These are phyloP conservation scores for Heritiera fomes DNA, from an alignment of 345 rosid genomes.

Conservation along the genomic window DNA sequence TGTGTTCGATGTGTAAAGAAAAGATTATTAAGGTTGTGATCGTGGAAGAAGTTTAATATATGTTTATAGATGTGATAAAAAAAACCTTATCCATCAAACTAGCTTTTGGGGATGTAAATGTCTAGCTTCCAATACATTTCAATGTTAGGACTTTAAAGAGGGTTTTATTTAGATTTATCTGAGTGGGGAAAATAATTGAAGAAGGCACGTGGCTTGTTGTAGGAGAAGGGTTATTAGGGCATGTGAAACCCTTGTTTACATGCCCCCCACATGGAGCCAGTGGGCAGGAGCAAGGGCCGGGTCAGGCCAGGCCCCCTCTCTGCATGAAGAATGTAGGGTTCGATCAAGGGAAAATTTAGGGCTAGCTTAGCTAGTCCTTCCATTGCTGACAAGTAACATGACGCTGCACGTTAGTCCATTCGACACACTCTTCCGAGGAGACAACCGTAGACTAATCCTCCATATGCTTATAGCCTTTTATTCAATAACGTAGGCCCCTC, in stretches of 20 bases:
- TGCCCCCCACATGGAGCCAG: slow-evolving; percentile 41
- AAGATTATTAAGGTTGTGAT: no score
- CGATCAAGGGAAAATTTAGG: slow-evolving; percentile 26
- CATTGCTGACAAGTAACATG: slow-evolving; percentile 51
- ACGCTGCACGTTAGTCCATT: slow-evolving; percentile 55
- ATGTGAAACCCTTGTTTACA: slow-evolving; percentile 49
- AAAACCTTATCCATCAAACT: no score
- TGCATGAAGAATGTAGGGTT: slow-evolving; percentile 15
- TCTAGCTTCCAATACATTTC: no score
- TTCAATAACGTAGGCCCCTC: slow-evolving; percentile 37
- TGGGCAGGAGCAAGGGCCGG: neutral
- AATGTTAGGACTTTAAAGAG: neutral
- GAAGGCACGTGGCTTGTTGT: slow-evolving; percentile 55
- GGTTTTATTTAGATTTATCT: neutral
- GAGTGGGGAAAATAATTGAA: slow-evolving; percentile 23
- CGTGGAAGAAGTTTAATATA: no score
- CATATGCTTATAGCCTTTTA: slow-evolving; percentile 32
- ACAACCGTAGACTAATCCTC: slow-evolving; percentile 32
- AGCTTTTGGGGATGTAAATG: no score
- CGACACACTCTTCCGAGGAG: slow-evolving; percentile 48
- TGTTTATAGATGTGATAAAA: no score
- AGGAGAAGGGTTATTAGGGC: slow-evolving; percentile 45
- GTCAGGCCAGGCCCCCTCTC: neutral
- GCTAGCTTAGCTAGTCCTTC: slow-evolving; percentile 10
- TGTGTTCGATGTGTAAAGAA: no score